Conservation (phyloP, 768 basidiomycete species). For the Paxillus involutus region DNA sequence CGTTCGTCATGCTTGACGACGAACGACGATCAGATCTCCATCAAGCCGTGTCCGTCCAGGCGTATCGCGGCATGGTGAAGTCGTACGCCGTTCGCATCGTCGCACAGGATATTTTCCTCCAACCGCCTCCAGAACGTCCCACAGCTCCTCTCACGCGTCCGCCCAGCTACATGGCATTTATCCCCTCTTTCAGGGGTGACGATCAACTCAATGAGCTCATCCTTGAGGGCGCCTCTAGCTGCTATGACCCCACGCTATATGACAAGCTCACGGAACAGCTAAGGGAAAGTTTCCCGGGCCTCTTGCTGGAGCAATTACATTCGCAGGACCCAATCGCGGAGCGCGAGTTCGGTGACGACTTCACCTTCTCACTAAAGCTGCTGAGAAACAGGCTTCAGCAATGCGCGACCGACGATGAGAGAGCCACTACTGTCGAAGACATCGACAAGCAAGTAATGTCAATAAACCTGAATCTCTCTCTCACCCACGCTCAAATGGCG, state of each 20-base stretch:
- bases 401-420: conserved; percentile 34
- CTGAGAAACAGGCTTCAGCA: conserved; percentile 60
- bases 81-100: conserved; percentile 74
- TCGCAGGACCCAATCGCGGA: conserved; percentile 60
- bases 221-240: conserved; percentile 65
- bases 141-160: conserved; percentile 47
- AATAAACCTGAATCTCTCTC: conserved; percentile 86
- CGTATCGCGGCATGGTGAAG: conserved; percentile 71
- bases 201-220: conserved; percentile 68
- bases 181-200: conserved; percentile 54
- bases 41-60: conserved; percentile 58
- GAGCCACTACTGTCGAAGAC: conserved; percentile 42
- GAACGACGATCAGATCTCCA: conserved; percentile 54
- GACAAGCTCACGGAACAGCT: conserved; percentile 56
- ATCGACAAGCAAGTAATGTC: conserved; percentile 62
- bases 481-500: conserved; percentile 75
- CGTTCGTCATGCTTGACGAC: conserved; percentile 39
- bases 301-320: conserved; percentile 65
- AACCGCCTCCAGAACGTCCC: conserved; percentile 42
- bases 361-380: conserved; percentile 64
- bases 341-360: conserved; percentile 79
- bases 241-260: conserved; percentile 73
- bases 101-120: conserved; percentile 70
- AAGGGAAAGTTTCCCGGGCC: conserved; percentile 50
- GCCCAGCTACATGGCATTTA: conserved; percentile 57